Conservation (phyloP, 495 filamentous ascomycete genomes). For the Hypoxylon intermedium region DNA sequence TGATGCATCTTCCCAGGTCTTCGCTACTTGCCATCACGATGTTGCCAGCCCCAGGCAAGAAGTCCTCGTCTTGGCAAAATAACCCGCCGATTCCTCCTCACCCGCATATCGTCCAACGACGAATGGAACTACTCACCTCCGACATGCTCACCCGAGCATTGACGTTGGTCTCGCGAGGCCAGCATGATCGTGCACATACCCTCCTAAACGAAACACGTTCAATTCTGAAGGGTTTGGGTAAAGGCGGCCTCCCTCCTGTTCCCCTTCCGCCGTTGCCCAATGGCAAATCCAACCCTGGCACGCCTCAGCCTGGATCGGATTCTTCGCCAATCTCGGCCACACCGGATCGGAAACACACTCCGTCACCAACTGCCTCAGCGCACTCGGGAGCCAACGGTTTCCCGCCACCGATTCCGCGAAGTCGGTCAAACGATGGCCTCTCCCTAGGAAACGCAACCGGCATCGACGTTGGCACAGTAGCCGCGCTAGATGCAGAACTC, state of each 20-base stretch:
- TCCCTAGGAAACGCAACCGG: constrained; percentile 67
- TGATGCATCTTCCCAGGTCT: constrained; percentile 85
- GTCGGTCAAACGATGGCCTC: constrained; percentile 54
- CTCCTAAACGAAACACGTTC: constrained; percentile 90
- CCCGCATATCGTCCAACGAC: constrained; percentile 91
- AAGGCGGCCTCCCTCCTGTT: constrained; percentile 93
- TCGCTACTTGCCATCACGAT: constrained; percentile 98
- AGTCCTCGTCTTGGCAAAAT: constrained; percentile 63
- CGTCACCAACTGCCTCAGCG: constrained; percentile 57
- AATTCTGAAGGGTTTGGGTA: constrained; percentile 94
- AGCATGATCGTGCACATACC: constrained; percentile 92
- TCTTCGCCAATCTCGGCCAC: constrained; percentile 53
- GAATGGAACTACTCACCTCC: constrained; percentile 97
- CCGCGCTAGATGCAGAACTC: constrained; percentile 88
- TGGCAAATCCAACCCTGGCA: constrained; percentile 56
- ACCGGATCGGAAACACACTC: constrained; percentile 57
- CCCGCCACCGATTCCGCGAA: constrained; percentile 41
- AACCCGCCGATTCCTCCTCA: constrained; percentile 93
- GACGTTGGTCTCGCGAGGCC: constrained; percentile 86
- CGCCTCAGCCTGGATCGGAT: constrained; percentile 55
- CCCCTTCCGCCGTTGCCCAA: constrained; percentile 58
- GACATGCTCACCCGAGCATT: constrained; percentile 96
- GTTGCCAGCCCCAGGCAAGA: constrained; percentile 79
- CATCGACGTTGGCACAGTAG: constrained; percentile 79
- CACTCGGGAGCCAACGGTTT: constrained; percentile 46